These are phyloP conservation scores for Viola pubescens DNA, from an alignment of 441 rosid species.

Conservation along the genomic window DNA sequence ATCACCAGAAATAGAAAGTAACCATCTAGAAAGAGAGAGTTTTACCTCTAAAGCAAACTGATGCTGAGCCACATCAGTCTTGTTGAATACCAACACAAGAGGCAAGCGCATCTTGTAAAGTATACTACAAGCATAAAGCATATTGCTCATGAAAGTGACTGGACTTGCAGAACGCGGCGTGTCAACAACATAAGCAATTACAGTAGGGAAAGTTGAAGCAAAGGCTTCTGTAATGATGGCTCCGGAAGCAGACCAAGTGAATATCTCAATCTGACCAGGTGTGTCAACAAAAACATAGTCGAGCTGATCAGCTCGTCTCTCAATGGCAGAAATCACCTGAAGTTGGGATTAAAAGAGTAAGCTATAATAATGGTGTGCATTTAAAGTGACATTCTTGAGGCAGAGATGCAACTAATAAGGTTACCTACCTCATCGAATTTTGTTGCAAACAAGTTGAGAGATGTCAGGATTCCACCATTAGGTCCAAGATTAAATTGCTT, in stretches of 20 bases:
- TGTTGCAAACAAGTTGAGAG: slow-evolving; percentile 89
- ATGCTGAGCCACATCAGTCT: slow-evolving; percentile 87
- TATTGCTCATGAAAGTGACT: slow-evolving; percentile 90
- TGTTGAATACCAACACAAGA: slow-evolving; percentile 87
- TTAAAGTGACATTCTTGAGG: too few relatives aligned
- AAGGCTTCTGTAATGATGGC: slow-evolving; percentile 96
- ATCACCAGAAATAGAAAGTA: background rate
- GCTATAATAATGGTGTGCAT: background rate
- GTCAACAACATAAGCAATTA: slow-evolving; percentile 82
- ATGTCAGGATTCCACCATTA: slow-evolving; percentile 87
- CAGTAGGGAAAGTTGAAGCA: slow-evolving; percentile 93
- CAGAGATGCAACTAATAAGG: too few relatives aligned
- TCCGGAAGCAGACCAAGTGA: slow-evolving; percentile 99
- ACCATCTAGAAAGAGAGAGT: background rate
- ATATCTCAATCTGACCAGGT: slow-evolving; percentile 97
- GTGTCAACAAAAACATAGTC: slow-evolving; percentile 97
- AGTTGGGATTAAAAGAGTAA: slow-evolving; percentile 20
- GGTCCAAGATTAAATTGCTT: slow-evolving; percentile 93
- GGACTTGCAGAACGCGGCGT: slow-evolving; percentile 92
- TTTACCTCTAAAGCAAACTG: slow-evolving; percentile 89
- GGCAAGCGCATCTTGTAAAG: slow-evolving; percentile 92
- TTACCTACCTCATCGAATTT: slow-evolving; percentile 73
- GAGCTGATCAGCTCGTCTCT: slow-evolving; percentile 84
- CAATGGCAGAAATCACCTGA: slow-evolving; percentile 69
- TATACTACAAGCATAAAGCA: slow-evolving; percentile 96